Conservation (phyloP, 31 red algal species). For the Asparagopsis taxiformis region DNA sequence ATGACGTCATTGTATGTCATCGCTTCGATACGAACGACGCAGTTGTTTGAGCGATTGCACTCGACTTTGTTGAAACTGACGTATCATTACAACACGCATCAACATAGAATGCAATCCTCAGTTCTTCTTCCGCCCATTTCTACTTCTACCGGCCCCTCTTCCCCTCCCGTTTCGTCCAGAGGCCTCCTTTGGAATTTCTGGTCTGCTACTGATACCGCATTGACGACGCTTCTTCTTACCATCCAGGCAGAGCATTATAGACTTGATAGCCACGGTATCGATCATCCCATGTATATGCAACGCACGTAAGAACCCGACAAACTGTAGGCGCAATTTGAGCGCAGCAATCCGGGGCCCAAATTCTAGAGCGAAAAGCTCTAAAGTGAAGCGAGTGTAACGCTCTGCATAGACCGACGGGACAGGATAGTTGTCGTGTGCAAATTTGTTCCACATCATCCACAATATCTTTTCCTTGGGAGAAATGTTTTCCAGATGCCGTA, state of each 20-base stretch:
- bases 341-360: conserved; percentile 27
- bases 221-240: conserved; percentile 63
- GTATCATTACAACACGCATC: neutral
- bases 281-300: conserved; percentile 64
- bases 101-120: neutral
- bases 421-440: conserved; percentile 60
- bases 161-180: neutral
- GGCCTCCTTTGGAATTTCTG: conserved; percentile 12
- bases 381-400: conserved; percentile 40
- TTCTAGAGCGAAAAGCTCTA: conserved; percentile 64
- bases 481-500: conserved; percentile 27
- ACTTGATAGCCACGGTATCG: conserved; percentile 35
- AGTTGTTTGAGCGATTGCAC: neutral
- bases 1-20: conserved; percentile 59
- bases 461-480: conserved; percentile 53
- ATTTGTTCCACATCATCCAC: conserved; percentile 74
- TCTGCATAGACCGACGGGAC: conserved; percentile 47
- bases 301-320: conserved; percentile 49
- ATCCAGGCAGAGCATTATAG: conserved; percentile 53
- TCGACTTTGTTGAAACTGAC: neutral
- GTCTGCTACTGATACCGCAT: conserved; percentile 26
- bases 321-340: conserved; percentile 39
- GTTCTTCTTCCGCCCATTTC: neutral
- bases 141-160: neutral
- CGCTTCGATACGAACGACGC: conserved; percentile 28